Base-by-base conservation (phyloP, 805 yeast species). In the Kuraishia floccosa region DNA sequence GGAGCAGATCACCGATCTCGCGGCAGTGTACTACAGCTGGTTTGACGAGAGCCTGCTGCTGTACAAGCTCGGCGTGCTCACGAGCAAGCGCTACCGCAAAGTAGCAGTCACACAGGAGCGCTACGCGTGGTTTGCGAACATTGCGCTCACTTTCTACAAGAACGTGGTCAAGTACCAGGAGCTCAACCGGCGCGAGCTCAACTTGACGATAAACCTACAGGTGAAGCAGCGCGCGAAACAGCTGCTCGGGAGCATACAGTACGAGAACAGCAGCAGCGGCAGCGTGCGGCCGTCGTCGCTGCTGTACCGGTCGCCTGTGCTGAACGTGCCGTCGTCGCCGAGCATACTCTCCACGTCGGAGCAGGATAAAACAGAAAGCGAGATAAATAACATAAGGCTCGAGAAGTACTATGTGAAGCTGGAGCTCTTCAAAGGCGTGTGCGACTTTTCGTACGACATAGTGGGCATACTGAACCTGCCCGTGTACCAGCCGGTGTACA, bases 111-210 rank as follows among this genome's bases (percentile, higher is more conserved):
- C 63, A 42, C 84, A 80, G 47, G 84, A 76, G 49, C 59, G 75
- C 2, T 54, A 68, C 24, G 73, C 83, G 0, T 79, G 89, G 87
- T 75, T 74, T 54, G 63, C 63, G 33, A 81, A 74, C 43, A 72
- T 81, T 13, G 39, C 78, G 35, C 48, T 76, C 11, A 73, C 73
- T 1, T 47, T 77, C 30, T 68, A 71, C 46, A 65, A 65, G 34
- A 68, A 73, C 15, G 62, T 64, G 45, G 52, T 49, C 12, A 58
- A 60, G 32, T 52, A 72, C 31, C 54, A 54, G 25, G 44, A 44
- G n/a, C 52, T 71, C 16, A 49, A 53, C 10, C 65, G 59, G 26
- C 61, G 62, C 39, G 79, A 74, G 41, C 52, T 64, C 39, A 74
- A 71, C 32, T 39, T 74, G 20, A 63, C 58, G 38, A 67, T 78